These are phyloP conservation scores for Drechslerella dactyloides DNA, from an alignment of 2,329 filamentous ascomycete species.

Conservation along the genomic window DNA sequence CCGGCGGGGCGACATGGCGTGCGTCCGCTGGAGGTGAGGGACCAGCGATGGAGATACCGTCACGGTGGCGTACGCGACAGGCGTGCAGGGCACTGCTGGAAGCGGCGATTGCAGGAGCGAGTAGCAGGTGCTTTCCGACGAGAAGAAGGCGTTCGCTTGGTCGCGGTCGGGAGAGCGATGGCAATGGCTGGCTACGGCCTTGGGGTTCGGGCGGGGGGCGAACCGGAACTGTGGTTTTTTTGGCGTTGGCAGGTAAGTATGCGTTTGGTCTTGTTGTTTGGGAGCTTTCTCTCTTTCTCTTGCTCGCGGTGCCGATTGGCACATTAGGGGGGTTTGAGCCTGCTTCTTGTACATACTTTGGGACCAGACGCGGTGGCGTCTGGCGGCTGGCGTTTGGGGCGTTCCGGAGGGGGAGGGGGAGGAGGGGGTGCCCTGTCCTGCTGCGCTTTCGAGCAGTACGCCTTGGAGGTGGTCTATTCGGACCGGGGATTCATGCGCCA, in stretches of 20 bases:
- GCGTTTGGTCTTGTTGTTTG: too few relatives aligned
- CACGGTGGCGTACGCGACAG: slow-evolving; percentile 17
- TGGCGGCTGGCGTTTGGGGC: too few relatives aligned
- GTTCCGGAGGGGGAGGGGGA: too few relatives aligned
- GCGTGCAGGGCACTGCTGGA: slow-evolving; percentile 2
- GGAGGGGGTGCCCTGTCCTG: too few relatives aligned
- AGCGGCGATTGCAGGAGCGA: slow-evolving; percentile 15
- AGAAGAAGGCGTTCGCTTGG: slow-evolving; percentile 28
- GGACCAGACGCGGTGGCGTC: too few relatives aligned
- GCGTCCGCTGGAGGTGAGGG: slow-evolving; percentile 8
- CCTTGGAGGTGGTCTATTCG: too few relatives aligned
- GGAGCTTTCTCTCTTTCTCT: too few relatives aligned
- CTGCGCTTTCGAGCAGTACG: too few relatives aligned
- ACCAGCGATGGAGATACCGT: slow-evolving; percentile 28
- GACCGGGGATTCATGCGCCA: too few relatives aligned
- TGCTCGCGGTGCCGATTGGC: too few relatives aligned
- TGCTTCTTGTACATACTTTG: too few relatives aligned
- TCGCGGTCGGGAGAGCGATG: slow-evolving; percentile 2
- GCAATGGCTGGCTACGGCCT: slow-evolving; percentile 6
- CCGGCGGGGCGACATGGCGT: slow-evolving; percentile 1
- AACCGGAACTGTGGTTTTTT: slow-evolving; percentile 32
- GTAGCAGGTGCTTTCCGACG: slow-evolving; percentile 31
- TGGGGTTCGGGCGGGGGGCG: slow-evolving; percentile 14
- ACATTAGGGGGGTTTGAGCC: too few relatives aligned
- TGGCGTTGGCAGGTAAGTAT: background rate